phyloP scores from a whole-genome alignment of 2,329 filamentous ascomycete genomes.

The Colletotrichum graminicola region DNA sequence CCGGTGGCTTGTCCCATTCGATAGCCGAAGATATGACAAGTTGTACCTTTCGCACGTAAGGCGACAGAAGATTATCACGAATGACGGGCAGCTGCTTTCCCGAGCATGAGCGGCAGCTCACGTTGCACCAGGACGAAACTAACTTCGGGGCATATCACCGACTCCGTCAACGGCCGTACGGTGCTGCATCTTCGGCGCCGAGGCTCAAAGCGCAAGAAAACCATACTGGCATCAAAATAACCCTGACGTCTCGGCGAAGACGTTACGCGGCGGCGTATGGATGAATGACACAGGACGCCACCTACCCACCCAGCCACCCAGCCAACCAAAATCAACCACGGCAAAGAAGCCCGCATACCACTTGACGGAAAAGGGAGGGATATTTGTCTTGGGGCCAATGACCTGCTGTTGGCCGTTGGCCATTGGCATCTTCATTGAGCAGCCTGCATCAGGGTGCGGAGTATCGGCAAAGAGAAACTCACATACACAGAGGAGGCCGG shows the following conservation, averaged over 20 bases:
- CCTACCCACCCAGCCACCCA: too few species aligned
- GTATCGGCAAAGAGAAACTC: neutral
- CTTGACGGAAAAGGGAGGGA: neutral
- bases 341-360: neutral
- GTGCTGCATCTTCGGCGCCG: neutral
- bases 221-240: neutral
- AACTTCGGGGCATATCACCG: neutral
- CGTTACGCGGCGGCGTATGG: neutral
- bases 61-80: neutral
- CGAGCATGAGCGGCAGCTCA: constrained; percentile 2
- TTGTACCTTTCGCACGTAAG: neutral
- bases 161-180: neutral
- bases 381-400: neutral
- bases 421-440: neutral
- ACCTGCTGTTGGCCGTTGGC: neutral
- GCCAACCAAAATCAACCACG: too few species aligned
- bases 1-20: constrained; percentile 6
- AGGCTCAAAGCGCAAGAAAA: too few species aligned
- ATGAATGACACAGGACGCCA: neutral
- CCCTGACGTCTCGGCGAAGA: neutral
- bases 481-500: too few species aligned
- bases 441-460: neutral
- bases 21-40: neutral
- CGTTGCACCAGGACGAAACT: too few species aligned
- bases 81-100: constrained; percentile 13